Conservation (phyloP, 2,329 filamentous ascomycete species). For the Penicillium concentricum region DNA sequence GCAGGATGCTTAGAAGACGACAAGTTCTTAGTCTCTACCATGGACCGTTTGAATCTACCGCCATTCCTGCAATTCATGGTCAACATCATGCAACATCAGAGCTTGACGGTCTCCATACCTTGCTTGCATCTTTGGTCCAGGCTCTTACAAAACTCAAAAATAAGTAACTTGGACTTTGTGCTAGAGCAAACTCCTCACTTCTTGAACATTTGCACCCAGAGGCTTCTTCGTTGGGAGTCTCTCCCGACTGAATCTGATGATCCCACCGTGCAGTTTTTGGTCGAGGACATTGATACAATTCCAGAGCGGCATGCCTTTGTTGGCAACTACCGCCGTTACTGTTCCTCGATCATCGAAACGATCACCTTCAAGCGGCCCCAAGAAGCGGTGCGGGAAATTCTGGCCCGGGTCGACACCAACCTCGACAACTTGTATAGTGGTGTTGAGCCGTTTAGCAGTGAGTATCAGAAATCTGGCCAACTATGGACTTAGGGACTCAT, state of each 20-base stretch:
- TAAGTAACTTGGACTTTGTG: slow-evolving; percentile 59
- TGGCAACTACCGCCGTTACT: slow-evolving; percentile 91
- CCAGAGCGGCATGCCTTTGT: slow-evolving; percentile 94
- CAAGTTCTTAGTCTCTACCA: slow-evolving; percentile 61
- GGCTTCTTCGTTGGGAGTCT: slow-evolving; percentile 83
- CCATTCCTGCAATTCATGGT: slow-evolving; percentile 79
- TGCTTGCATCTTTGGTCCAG: slow-evolving; percentile 87
- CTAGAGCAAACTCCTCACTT: slow-evolving; percentile 69
- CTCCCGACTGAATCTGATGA: slow-evolving; percentile 80
- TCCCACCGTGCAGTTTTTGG: slow-evolving; percentile 74
- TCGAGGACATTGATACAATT: slow-evolving; percentile 92
- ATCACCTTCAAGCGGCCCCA: slow-evolving; percentile 79
- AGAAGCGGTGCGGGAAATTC: slow-evolving; percentile 83
- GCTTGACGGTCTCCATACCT: slow-evolving; percentile 89
- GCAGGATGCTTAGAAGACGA: slow-evolving; percentile 82
- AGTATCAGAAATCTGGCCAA: slow-evolving; percentile 25
- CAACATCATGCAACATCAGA: slow-evolving; percentile 76
- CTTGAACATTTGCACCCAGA: slow-evolving; percentile 76
- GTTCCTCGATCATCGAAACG: slow-evolving; percentile 79
- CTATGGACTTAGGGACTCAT: neutral
- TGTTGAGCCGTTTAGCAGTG: slow-evolving; percentile 65
- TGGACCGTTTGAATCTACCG: slow-evolving; percentile 61
- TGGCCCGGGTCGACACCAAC: slow-evolving; percentile 72
- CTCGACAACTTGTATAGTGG: slow-evolving; percentile 74
- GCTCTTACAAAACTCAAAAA: slow-evolving; percentile 69